Conservation (phyloP, 768 basidiomycete genomes). For the Kwoniella dejecticola region DNA sequence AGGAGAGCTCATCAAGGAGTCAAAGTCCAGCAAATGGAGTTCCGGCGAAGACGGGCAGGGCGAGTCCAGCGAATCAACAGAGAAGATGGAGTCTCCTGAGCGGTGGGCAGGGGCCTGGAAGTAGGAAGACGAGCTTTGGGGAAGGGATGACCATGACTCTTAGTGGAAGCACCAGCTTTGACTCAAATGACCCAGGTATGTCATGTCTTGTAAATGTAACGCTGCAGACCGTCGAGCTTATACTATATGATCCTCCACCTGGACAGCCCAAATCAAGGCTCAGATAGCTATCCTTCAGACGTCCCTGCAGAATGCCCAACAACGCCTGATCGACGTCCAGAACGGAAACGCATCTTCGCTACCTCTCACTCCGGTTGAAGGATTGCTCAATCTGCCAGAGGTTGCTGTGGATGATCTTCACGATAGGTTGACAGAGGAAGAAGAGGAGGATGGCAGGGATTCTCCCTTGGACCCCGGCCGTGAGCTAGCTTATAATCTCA, state of each 20-base stretch:
- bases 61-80: constrained; percentile 13
- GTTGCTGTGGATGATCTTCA: constrained; percentile 11
- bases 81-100: constrained; percentile 21
- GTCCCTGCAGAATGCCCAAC: constrained; percentile 29
- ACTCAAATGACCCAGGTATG: constrained; percentile 24
- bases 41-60: not conserved
- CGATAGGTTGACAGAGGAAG: not conserved
- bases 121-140: constrained; percentile 18
- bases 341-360: constrained; percentile 15
- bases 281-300: constrained; percentile 24
- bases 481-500: not conserved
- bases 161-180: constrained; percentile 4
- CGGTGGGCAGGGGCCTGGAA: constrained; percentile 16
- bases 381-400: constrained; percentile 14
- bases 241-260: not conserved
- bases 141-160: constrained; percentile 6
- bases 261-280: constrained; percentile 29
- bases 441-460: constrained; percentile 6
- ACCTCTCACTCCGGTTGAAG: constrained; percentile 25
- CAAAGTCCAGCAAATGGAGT: constrained; percentile 6
- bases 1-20: constrained; percentile 10
- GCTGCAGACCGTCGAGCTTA: not conserved
- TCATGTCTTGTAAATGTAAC: not conserved
- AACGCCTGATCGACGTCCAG: constrained; percentile 19
- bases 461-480: constrained; percentile 16